Base-by-base conservation (phyloP, 2,329 filamentous ascomycete genomes). In the Didymosphaeria variabile region DNA sequence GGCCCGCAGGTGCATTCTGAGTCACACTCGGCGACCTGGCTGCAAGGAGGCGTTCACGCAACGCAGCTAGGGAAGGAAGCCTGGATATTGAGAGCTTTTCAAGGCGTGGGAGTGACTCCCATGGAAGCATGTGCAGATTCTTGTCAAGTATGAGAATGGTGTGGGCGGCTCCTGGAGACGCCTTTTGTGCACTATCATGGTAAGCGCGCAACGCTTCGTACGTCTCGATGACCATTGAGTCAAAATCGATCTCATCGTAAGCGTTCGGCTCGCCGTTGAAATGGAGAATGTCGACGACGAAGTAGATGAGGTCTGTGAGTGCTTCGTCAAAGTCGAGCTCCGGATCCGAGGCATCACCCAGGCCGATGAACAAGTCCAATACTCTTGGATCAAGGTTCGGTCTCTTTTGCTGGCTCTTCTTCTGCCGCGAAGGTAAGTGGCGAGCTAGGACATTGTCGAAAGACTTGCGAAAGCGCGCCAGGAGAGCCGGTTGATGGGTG, bases 181-280 rank as follows among this genome's bases (percentile, higher is more conserved):
- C 68, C 13, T 65, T 67, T 8, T 76, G 73, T 5, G 72, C 76
- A 26, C 77, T 79, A 57, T 85, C 84, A 71, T 97, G 90, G 73
- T 97, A 97, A 0, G 88, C 86, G 53, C 89, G 87, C 29, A 99
- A 81, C 2, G 93, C 92, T 78, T 97, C 94, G 42, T 93, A 86
- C 0, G 92, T 92, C 69, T 97, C 93, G 42, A 98, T 85, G 5
- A 94, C 88, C 87, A 99, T 96, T 50, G 85, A 82, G 68, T 99
- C 95, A 73, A 98, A 97, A 77, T 98, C 94, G 64, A 99, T 92
- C 80, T 99, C 95, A 70, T 99, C 95, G 78, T 97, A 97, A 0
- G 96, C 95, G 74, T 98, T 99, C 51, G 89, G 87, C 79, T 99
- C 96, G 17, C 95, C 95, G 69, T 97, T 92, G 78, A 99, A 98